A percentile compares a stretch with the other conserved stretches of the same genome.
phyloP scores from a whole-genome alignment of 1,284 basidiomycete genomes.

The Melampsora larici-populina region DNA sequence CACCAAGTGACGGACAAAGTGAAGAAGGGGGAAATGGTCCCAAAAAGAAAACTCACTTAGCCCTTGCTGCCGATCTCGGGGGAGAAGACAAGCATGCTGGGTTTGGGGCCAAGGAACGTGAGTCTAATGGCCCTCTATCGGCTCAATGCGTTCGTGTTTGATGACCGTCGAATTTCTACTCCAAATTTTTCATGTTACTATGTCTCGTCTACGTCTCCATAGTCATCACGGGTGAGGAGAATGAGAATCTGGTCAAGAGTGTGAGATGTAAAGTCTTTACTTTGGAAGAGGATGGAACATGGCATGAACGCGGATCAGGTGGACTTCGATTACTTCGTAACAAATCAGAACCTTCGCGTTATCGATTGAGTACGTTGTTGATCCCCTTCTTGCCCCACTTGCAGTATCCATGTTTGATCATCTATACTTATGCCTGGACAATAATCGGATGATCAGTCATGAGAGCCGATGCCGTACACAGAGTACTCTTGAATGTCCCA shows the following conservation, averaged over 20 bases:
- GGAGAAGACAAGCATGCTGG: conserved; percentile 31
- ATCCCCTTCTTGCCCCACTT: background rate
- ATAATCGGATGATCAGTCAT: conserved; percentile 12
- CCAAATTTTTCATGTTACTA: background rate
- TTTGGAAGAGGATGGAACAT: conserved; percentile 32
- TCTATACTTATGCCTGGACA: background rate
- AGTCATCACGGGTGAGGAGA: conserved; percentile 42
- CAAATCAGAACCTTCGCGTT: conserved; percentile 36
- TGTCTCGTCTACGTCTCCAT: background rate
- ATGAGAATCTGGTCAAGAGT: conserved; percentile 36
- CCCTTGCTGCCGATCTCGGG: conserved; percentile 22
- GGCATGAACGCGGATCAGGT: conserved; percentile 37
- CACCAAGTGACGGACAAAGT: background rate
- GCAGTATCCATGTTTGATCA: background rate
- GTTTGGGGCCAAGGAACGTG: conserved; percentile 31
- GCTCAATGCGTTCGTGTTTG: background rate
- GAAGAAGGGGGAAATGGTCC: conserved; percentile 6
- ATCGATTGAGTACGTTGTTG: conserved; percentile 26
- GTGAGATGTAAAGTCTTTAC: conserved; percentile 38
- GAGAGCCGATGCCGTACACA: conserved; percentile 40
- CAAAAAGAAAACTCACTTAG: conserved; percentile 38
- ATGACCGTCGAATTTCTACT: background rate
- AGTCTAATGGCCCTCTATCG: background rate
- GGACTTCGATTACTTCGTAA: conserved; percentile 27
- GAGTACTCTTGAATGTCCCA: conserved; percentile 39